Conservation (phyloP, 2,329 filamentous ascomycete species). For the Waltergamsia citrina region DNA sequence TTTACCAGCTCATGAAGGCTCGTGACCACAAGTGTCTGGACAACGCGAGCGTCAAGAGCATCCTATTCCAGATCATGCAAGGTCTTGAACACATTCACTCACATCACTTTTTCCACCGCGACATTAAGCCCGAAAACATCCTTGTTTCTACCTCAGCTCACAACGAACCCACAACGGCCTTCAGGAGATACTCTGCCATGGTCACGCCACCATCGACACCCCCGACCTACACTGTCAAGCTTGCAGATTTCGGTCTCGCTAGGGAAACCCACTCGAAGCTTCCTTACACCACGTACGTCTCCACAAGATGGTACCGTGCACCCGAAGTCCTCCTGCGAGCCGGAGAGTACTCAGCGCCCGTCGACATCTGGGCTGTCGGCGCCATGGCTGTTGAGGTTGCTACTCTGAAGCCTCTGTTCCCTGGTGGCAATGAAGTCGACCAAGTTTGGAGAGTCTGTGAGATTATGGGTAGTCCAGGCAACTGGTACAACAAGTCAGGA, state of each 20-base stretch:
- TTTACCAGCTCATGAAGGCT: constrained; percentile 98
- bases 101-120: constrained; percentile 95
- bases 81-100: constrained; percentile 96
- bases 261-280: constrained; percentile 93
- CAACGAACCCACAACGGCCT: constrained; percentile 73
- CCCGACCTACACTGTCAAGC: constrained; percentile 91
- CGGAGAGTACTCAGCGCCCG: constrained; percentile 92
- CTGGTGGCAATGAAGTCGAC: constrained; percentile 95
- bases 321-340: constrained; percentile 90
- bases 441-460: constrained; percentile 99
- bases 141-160: constrained; percentile 85
- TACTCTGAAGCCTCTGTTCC: constrained; percentile 92
- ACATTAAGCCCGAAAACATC: constrained; percentile 99
- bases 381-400: constrained; percentile 98
- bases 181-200: constrained; percentile 84
- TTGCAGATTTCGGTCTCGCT: constrained; percentile 96
- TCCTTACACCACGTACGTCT: constrained; percentile 97
- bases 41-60: constrained; percentile 88
- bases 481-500: constrained; percentile 93
- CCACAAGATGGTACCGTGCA: constrained; percentile 94
- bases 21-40: constrained; percentile 92
- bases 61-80: constrained; percentile 92
- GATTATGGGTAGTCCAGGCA: constrained; percentile 97
- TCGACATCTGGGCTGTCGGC: constrained; percentile 97
- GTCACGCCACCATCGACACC: constrained; percentile 94